Evolutionary conservation across 768 basidiomycete species (phyloP).

Genomic region (Podaxis sp.): DNA sequence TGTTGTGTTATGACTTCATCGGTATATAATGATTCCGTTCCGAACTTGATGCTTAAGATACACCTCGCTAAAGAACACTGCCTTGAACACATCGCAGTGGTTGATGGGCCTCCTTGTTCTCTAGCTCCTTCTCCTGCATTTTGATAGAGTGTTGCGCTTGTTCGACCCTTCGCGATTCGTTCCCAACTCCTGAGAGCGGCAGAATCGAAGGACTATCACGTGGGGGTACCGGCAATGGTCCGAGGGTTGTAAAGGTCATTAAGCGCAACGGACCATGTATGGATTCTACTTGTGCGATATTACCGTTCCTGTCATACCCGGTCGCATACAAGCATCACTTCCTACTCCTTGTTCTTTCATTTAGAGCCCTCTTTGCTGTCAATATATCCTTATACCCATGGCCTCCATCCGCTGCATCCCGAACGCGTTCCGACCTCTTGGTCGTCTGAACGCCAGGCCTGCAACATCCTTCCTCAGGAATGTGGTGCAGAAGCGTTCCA

Average conservation of each 20-base stretch:
- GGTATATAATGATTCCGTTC: conserved; percentile 15
- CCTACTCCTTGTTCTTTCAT: background rate
- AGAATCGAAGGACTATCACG: conserved; percentile 3
- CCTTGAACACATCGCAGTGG: no score
- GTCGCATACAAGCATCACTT: background rate
- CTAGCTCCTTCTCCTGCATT: background rate
- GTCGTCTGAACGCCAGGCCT: conserved; percentile 6
- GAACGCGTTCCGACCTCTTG: conserved; percentile 2
- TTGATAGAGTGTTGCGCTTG: background rate
- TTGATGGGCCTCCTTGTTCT: background rate
- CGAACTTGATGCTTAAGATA: background rate
- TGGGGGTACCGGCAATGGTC: conserved; percentile 13
- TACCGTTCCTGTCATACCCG: background rate
- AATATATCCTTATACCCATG: conserved; percentile 6
- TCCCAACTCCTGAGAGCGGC: no score
- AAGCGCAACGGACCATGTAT: background rate
- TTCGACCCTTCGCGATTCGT: no score
- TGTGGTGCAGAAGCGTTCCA: conserved; percentile 28
- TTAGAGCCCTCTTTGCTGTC: background rate
- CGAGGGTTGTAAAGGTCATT: background rate
- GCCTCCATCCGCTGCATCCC: conserved; percentile 8
- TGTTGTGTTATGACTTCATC: background rate
- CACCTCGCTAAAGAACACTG: no score
- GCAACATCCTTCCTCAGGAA: background rate
- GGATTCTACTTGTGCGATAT: background rate